These are phyloP conservation scores for Olyra latifolia DNA, from an alignment of 176 grass and related monocot genomes.

Conservation along the genomic window DNA sequence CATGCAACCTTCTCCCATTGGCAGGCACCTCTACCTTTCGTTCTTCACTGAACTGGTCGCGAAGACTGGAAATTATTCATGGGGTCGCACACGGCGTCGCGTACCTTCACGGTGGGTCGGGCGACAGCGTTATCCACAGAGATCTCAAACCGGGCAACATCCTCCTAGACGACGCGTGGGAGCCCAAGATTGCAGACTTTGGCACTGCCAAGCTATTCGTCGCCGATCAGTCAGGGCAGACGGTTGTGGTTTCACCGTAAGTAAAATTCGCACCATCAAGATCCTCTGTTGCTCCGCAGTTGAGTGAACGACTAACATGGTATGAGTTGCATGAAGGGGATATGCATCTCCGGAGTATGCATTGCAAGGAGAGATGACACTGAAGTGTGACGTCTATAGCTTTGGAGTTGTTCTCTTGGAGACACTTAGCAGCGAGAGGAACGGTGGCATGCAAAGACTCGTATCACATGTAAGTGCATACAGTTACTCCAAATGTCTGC, in stretches of 20 bases:
- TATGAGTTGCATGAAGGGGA: neutral
- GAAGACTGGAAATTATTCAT: constrained; percentile 13
- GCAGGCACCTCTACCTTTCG: neutral
- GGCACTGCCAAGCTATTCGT: constrained; percentile 15
- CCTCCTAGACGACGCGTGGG: constrained; percentile 26
- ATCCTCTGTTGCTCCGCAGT: neutral
- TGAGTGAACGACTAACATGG: neutral
- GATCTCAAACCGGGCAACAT: constrained; percentile 36
- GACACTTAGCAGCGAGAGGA: neutral
- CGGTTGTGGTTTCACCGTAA: constrained; percentile 21
- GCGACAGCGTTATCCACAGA: constrained; percentile 34
- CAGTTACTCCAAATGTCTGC: neutral
- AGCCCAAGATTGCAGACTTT: constrained; percentile 33
- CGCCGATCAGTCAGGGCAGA: neutral
- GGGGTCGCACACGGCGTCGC: constrained; percentile 13
- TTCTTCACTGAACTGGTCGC: constrained; percentile 4
- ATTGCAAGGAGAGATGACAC: neutral
- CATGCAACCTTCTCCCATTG: neutral
- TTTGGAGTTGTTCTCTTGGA: constrained; percentile 8
- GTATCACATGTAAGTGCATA: constrained; percentile 4
- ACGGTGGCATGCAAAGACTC: neutral
- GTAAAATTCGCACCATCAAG: neutral
- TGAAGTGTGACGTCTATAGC: constrained; percentile 35
- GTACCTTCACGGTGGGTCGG: constrained; percentile 29
- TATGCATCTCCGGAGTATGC: constrained; percentile 30